Evolutionary conservation across 2,329 filamentous ascomycete species (phyloP).

Genomic region (Exophiala aquamarina): DNA sequence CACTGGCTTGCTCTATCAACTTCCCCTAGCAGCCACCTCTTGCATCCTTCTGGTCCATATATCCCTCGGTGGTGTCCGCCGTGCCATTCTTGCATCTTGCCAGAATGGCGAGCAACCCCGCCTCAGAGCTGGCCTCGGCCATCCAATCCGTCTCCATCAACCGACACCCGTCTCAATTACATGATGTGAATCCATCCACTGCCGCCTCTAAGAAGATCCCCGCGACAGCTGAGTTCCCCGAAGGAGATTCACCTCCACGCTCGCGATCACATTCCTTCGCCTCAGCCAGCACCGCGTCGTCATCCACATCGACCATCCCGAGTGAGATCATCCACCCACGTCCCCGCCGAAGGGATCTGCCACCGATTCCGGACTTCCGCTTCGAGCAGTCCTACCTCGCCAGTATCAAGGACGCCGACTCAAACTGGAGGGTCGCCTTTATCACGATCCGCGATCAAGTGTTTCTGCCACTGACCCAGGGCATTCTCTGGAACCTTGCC

Average conservation of each 20-base stretch:
- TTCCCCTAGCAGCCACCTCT: no score
- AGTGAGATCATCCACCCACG: conserved; percentile 47
- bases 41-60: no score
- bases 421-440: conserved; percentile 74
- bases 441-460: conserved; percentile 91
- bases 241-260: conserved; percentile 17
- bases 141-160: conserved; percentile 81
- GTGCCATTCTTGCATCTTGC: conserved; percentile 42
- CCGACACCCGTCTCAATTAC: conserved; percentile 64
- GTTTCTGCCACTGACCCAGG: conserved; percentile 78
- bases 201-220: conserved; percentile 67
- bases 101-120: conserved; percentile 57
- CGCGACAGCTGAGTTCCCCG: conserved; percentile 40
- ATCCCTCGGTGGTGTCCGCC: no score
- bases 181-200: conserved; percentile 80
- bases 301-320: conserved; percentile 44
- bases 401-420: conserved; percentile 77
- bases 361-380: conserved; percentile 75
- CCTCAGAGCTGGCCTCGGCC: conserved; percentile 71
- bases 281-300: conserved; percentile 25
- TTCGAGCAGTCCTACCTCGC: conserved; percentile 98
- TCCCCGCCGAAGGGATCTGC: conserved; percentile 54
- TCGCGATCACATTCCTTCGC: conserved; percentile 44
- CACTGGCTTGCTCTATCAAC: no score
- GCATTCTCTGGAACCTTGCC: conserved; percentile 81